Percentiles rank a stretch among this genome's conserved stretches.
phyloP scores from a whole-genome alignment of 371 early-diverging fungal genomes.

The Mucor indicus region DNA sequence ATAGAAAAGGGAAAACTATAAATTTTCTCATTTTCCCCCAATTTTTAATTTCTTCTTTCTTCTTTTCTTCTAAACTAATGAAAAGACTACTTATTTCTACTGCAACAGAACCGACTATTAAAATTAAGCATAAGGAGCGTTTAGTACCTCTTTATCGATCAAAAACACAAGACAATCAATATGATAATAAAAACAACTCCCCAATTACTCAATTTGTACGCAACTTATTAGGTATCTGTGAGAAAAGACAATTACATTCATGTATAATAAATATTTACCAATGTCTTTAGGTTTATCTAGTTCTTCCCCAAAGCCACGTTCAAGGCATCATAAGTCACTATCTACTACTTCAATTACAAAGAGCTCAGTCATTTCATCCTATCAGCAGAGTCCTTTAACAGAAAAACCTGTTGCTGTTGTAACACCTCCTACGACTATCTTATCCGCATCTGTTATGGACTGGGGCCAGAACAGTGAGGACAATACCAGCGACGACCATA shows the following conservation, averaged over 20 bases:
- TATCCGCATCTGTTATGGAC: slow-evolving; percentile 9
- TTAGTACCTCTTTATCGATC: slow-evolving; percentile 22
- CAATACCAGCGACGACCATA: slow-evolving; percentile 6
- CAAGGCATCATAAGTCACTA: slow-evolving; percentile 21
- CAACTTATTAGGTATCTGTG: slow-evolving; percentile 19
- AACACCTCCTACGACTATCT: slow-evolving; percentile 1
- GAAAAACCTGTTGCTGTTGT: slow-evolving; percentile 5
- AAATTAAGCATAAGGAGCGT: slow-evolving; percentile 2
- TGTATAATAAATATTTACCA: background rate
- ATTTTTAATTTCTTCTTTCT: background rate
- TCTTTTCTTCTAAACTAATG: slow-evolving; percentile 1
- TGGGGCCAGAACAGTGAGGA: slow-evolving; percentile 3
- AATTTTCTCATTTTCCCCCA: background rate
- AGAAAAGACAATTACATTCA: too few relatives aligned
- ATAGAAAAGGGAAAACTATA: slow-evolving; percentile 2
- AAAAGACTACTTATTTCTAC: background rate
- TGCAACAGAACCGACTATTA: background rate
- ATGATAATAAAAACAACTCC: slow-evolving; percentile 10
- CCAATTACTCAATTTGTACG: slow-evolving; percentile 22
- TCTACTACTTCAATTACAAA: slow-evolving; percentile 30
- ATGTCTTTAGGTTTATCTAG: background rate
- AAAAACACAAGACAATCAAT: slow-evolving; percentile 16
- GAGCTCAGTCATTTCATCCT: slow-evolving; percentile 26
- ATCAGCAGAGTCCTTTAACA: slow-evolving; percentile 5
- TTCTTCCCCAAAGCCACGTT: slow-evolving; percentile 8